Evolutionary conservation across 257 asterid genomes (phyloP).

Genomic region (Fraxinus anomala): DNA sequence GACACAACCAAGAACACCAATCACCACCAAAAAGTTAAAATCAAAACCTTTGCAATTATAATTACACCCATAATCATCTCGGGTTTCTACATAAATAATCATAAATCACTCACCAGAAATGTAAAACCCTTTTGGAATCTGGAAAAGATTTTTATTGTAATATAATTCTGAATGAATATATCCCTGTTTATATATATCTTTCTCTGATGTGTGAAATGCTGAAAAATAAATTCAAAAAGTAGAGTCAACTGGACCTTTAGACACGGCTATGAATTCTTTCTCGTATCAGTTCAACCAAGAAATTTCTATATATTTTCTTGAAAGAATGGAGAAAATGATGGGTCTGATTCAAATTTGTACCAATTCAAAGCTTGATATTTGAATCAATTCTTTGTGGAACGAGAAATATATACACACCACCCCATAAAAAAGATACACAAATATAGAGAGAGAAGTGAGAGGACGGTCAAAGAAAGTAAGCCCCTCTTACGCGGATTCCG

Average conservation of each 20-base stretch:
- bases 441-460: background rate
- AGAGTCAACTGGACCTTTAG: constrained; percentile 36
- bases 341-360: constrained; percentile 34
- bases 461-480: constrained; percentile 65
- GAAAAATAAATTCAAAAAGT: constrained; percentile 9
- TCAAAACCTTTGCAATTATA: background rate
- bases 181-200: constrained; percentile 29
- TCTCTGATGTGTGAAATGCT: background rate
- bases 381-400: constrained; percentile 13
- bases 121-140: background rate
- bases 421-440: background rate
- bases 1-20: background rate
- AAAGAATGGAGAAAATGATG: constrained; percentile 34
- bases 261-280: constrained; percentile 38
- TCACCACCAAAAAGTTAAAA: background rate
- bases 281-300: constrained; percentile 22
- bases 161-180: constrained; percentile 26
- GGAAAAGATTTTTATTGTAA: background rate
- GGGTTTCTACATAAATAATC: background rate
- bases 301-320: constrained; percentile 33
- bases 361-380: constrained; percentile 53
- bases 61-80: background rate
- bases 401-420: background rate
- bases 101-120: constrained; percentile 43
- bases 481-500: constrained; percentile 40